Evolutionary conservation across 192 early-diverging fungal species (phyloP).

Genomic region (Podila epigama): DNA sequence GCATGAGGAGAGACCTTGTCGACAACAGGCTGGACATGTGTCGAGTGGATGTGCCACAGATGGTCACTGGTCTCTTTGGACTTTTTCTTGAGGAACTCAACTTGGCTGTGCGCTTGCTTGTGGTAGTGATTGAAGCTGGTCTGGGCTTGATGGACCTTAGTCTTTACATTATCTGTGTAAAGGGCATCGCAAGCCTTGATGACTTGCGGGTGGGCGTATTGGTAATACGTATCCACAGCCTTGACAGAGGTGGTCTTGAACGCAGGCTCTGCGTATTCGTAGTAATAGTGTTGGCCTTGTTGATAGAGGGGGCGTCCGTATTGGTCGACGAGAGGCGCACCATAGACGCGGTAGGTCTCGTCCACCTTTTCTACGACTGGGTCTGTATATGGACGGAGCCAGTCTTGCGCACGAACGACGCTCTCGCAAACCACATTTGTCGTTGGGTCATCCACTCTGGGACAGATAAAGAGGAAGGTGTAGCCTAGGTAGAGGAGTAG

Average conservation of each 20-base stretch:
- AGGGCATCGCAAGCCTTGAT: constrained; percentile 17
- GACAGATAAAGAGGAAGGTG: constrained; percentile 39
- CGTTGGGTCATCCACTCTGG: background rate
- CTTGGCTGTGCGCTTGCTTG: constrained; percentile 14
- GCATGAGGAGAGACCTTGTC: constrained; percentile 32
- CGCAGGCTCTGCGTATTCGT: constrained; percentile 11
- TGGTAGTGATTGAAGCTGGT: constrained; percentile 12
- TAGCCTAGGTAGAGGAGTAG: constrained; percentile 28
- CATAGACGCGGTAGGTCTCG: constrained; percentile 29
- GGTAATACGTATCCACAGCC: constrained; percentile 17
- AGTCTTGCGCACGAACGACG: background rate
- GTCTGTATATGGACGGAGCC: constrained; percentile 30
- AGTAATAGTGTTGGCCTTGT: constrained; percentile 23
- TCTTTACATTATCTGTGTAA: constrained; percentile 33
- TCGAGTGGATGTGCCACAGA: background rate
- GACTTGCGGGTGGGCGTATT: constrained; percentile 33
- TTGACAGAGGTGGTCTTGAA: constrained; percentile 20
- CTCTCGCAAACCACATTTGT: constrained; percentile 15
- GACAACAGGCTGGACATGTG: constrained; percentile 34
- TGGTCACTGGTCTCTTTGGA: constrained; percentile 9
- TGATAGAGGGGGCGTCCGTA: constrained; percentile 30
- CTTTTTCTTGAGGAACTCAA: background rate
- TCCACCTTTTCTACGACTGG: constrained; percentile 8
- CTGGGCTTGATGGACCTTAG: constrained; percentile 14
- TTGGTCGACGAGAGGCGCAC: constrained; percentile 28